phyloP scores from a whole-genome alignment of 768 basidiomycete genomes.

The Agaricus blazei region DNA sequence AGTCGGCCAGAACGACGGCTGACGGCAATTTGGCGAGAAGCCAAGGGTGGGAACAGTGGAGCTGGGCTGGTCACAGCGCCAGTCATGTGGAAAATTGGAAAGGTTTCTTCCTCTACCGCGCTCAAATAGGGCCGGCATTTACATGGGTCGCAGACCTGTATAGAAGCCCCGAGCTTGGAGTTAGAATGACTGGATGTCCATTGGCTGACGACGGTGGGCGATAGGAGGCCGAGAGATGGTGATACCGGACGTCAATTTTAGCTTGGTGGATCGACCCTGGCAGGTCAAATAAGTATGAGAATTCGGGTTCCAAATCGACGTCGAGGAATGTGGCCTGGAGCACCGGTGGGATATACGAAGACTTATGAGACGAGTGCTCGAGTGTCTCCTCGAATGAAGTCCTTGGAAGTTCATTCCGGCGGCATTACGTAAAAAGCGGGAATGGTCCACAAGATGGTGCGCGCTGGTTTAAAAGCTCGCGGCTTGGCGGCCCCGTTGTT shows the following conservation, averaged over 20 bases:
- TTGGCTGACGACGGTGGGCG: no score
- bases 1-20: background rate
- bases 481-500: background rate
- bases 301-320: background rate
- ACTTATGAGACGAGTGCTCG: no score
- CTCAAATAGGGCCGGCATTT: background rate
- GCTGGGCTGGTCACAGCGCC: background rate
- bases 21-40: background rate
- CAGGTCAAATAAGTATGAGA: background rate
- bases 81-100: background rate
- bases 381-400: no score
- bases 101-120: background rate
- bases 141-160: background rate
- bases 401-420: no score
- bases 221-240: background rate
- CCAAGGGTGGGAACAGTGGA: background rate
- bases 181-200: no score
- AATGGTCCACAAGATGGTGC: background rate
- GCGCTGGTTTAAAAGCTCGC: no score
- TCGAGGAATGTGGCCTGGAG: background rate
- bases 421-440: slow-evolving; percentile 4
- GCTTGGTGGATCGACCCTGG: background rate
- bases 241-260: background rate
- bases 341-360: background rate
- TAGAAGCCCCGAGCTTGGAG: no score